Evolutionary conservation across 352 stramenopile genomes (phyloP).

Genomic region (Phytopythium boreale): DNA sequence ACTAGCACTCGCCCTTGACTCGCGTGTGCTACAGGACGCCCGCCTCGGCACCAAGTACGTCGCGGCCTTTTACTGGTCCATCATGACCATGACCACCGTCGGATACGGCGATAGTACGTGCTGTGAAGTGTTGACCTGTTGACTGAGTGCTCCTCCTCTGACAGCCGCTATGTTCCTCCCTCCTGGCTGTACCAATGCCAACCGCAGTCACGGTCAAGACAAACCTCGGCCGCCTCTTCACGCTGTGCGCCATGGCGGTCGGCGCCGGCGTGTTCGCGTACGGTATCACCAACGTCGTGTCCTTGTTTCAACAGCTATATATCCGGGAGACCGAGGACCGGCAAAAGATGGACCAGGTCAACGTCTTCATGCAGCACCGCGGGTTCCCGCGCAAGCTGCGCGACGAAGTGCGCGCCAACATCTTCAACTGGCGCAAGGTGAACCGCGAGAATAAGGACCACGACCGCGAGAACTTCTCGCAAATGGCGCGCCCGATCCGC

Average conservation of each 20-base stretch:
- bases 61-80: slow-evolving; percentile 81
- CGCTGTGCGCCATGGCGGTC: slow-evolving; percentile 68
- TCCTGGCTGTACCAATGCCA: background rate
- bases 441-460: slow-evolving; percentile 66
- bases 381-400: slow-evolving; percentile 57
- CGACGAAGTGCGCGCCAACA: slow-evolving; percentile 76
- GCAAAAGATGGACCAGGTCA: slow-evolving; percentile 76
- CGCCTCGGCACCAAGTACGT: slow-evolving; percentile 68
- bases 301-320: slow-evolving; percentile 76
- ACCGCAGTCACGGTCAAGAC: slow-evolving; percentile 62
- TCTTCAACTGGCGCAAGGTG: slow-evolving; percentile 76
- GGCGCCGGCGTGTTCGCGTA: slow-evolving; percentile 83
- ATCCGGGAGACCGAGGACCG: slow-evolving; percentile 59
- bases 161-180: background rate
- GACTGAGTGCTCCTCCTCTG: background rate
- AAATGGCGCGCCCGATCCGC: slow-evolving; percentile 74
- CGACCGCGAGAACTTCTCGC: slow-evolving; percentile 57
- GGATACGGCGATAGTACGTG: slow-evolving; percentile 74
- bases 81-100: slow-evolving; percentile 85
- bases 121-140: background rate
- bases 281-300: slow-evolving; percentile 80
- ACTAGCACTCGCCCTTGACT: slow-evolving; percentile 34
- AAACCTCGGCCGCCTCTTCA: slow-evolving; percentile 62
- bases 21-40: slow-evolving; percentile 40
- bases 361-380: slow-evolving; percentile 70